Percentiles rank a stretch among this genome's conserved stretches.
Evolutionary conservation across 805 yeast genomes (phyloP).

Genomic region (Wickerhamiella parazyma): DNA sequence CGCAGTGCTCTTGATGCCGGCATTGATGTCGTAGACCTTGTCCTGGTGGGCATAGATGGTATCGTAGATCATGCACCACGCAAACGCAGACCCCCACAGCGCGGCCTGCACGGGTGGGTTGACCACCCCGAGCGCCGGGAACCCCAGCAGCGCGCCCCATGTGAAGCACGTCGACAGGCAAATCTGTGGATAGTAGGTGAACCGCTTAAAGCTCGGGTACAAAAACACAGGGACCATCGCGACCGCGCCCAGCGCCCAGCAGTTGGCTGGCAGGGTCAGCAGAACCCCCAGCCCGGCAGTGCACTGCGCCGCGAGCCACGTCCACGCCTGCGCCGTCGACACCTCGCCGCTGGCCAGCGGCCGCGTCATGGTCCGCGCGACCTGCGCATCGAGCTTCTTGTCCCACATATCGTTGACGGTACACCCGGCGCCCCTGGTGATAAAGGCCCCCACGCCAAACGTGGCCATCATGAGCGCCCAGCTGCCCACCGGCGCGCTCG

Average conservation of each 20-base stretch:
- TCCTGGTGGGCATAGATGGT: conserved; percentile 98
- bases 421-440: conserved; percentile 98
- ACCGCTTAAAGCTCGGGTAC: conserved; percentile 86
- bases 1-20: conserved; percentile 93
- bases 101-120: conserved; percentile 65
- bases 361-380: conserved; percentile 74
- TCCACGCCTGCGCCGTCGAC: conserved; percentile 49
- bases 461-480: conserved; percentile 50
- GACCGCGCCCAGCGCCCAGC: conserved; percentile 70
- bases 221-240: conserved; percentile 69
- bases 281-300: conserved; percentile 60
- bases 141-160: conserved; percentile 91
- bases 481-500: conserved; percentile 49
- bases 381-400: conserved; percentile 67
- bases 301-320: conserved; percentile 62
- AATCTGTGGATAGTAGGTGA: conserved; percentile 91
- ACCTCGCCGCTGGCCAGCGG: conserved; percentile 91
- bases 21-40: conserved; percentile 69
- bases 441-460: conserved; percentile 70
- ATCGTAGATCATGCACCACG: conserved; percentile 94
- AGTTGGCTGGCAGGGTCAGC: conserved; percentile 58
- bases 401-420: conserved; percentile 87
- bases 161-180: conserved; percentile 69
- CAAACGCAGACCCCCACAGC: conserved; percentile 57
- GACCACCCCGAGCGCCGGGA: conserved; percentile 90